Base-by-base conservation (phyloP, 2,329 filamentous ascomycete species). In the Aspergillus brasiliensis region DNA sequence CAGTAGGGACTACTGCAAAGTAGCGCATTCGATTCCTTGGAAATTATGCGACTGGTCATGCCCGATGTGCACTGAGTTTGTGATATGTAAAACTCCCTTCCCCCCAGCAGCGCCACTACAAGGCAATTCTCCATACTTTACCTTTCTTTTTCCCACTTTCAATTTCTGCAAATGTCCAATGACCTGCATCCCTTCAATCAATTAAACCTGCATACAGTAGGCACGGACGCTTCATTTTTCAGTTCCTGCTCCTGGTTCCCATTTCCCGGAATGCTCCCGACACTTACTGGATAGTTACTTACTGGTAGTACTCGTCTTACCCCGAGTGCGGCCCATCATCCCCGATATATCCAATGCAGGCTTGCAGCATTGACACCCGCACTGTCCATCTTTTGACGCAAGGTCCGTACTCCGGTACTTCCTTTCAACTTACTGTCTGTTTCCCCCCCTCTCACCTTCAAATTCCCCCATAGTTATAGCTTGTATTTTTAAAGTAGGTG, bases 381-480 rank as follows among this genome's bases (percentile, higher is more conserved):
- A 55, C 27, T 34, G 52, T 46, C 52, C 42, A 44, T 27, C 28
- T 27, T 44, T 55, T 19, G 31, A 46, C 52, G 51, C 51, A 54
- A 54, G 51, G 51, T 44, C n/a, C n/a, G n/a, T n/a, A n/a, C n/a
- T n/a, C n/a, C n/a, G n/a, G n/a, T n/a, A n/a, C n/a, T n/a, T n/a
- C n/a, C n/a, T n/a, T n/a, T n/a, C n/a, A n/a, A n/a, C n/a, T n/a
- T n/a, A 54, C 37, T 34, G 37, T 25, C 48, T 23, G 11, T 25
- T 25, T 6, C 25, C 31, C 5, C 13, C 25, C 25, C 31, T 13
- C 13, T 34, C 11, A 0, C 11, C 31, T 34, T 11, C 31, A 13
- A 5, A 31, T 13, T 31, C 5, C 31, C 31, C 31, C 31, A 34
- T 34, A 31, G 4, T 4, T 31, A 10, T 10, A 34, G 13, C 10